Conservation (phyloP, 495 filamentous ascomycete genomes). For the Hypoxylon lienhwacheense region DNA sequence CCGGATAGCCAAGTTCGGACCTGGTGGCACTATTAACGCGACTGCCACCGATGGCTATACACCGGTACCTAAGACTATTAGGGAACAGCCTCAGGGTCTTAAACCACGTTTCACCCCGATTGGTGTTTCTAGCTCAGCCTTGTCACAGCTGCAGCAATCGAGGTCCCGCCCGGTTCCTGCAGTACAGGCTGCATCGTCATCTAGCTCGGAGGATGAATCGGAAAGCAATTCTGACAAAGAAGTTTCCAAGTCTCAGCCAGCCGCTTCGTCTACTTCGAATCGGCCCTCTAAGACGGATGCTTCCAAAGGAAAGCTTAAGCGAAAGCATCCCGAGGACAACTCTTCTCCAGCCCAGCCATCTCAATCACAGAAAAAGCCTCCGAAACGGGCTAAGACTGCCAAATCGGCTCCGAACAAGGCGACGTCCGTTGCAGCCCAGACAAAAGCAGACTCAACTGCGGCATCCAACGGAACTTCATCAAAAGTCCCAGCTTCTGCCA, state of each 20-base stretch:
- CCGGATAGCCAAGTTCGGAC: slow-evolving; percentile 45
- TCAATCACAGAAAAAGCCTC: slow-evolving; percentile 26
- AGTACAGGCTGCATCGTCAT: slow-evolving; percentile 1
- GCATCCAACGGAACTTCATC: slow-evolving; percentile 12
- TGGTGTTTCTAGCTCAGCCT: slow-evolving; percentile 39
- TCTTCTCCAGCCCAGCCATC: slow-evolving; percentile 1
- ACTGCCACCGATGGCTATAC: slow-evolving; percentile 29
- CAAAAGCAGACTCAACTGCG: neutral
- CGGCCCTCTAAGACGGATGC: slow-evolving; percentile 26
- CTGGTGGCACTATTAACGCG: slow-evolving; percentile 29
- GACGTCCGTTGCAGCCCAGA: slow-evolving; percentile 1
- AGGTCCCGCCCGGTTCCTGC: neutral
- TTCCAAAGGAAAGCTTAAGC: slow-evolving; percentile 30
- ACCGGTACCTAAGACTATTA: slow-evolving; percentile 36
- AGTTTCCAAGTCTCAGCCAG: slow-evolving; percentile 18
- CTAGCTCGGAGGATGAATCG: slow-evolving; percentile 28
- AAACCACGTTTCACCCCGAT: slow-evolving; percentile 48
- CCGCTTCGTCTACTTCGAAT: slow-evolving; percentile 4
- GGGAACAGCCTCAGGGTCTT: slow-evolving; percentile 51
- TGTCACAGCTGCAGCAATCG: neutral
- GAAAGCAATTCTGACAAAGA: slow-evolving; percentile 40
- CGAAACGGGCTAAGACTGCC: slow-evolving; percentile 30
- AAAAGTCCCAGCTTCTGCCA: slow-evolving; percentile 14
- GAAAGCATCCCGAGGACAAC: slow-evolving; percentile 28
- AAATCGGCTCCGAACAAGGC: slow-evolving; percentile 12